phyloP scores from a whole-genome alignment of 75 land plant genomes.

The Cryptomeria japonica region DNA sequence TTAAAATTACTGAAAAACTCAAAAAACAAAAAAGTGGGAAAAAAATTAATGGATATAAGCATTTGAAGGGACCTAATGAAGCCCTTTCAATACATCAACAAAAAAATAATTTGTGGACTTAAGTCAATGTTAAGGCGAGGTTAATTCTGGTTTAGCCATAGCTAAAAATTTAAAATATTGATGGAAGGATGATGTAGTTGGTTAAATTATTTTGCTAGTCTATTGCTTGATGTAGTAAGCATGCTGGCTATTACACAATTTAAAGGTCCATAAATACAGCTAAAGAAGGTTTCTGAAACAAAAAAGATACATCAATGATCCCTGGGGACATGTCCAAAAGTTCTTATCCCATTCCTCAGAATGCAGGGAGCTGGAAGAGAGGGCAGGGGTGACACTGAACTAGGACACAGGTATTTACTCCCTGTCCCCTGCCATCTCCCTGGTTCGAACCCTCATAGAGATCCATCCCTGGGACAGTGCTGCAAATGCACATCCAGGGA shows the following conservation, averaged over 20 bases:
- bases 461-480: no score
- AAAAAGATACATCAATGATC: no score
- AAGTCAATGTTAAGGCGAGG: background rate
- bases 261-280: background rate
- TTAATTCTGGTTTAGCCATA: background rate
- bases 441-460: no score
- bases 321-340: no score
- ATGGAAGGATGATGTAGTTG: background rate
- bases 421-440: no score
- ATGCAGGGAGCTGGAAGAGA: no score
- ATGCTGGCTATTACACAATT: background rate
- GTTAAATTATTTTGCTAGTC: background rate
- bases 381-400: no score
- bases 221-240: background rate
- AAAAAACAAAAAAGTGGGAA: background rate
- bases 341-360: no score
- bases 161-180: background rate
- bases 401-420: no score
- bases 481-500: no score
- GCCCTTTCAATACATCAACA: background rate
- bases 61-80: background rate
- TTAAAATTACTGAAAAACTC: background rate
- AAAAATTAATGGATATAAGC: background rate
- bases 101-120: background rate
- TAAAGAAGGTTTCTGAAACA: no score